phyloP scores from a whole-genome alignment of 2,329 filamentous ascomycete species.

The Didymella exigua region DNA sequence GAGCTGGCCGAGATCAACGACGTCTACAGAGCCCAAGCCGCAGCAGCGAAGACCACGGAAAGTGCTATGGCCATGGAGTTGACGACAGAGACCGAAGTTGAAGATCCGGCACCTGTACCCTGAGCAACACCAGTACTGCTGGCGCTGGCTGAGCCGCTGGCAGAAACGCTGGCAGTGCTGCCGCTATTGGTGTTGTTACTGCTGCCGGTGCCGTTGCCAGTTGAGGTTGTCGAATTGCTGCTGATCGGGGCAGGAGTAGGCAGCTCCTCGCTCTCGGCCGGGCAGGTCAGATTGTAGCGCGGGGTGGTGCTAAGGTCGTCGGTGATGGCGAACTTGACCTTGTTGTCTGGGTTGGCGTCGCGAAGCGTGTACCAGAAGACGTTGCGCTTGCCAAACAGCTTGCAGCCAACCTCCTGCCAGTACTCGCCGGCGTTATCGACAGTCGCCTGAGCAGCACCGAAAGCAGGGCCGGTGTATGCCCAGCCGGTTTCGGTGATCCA shows the following conservation, averaged over 20 bases:
- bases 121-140: conserved; percentile 4
- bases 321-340: conserved; percentile 64
- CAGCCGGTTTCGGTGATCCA: conserved; percentile 50
- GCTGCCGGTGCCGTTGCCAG: conserved; percentile 18
- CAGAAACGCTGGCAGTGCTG: conserved; percentile 1
- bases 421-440: conserved; percentile 40
- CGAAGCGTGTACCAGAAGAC: conserved; percentile 46
- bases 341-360: conserved; percentile 60
- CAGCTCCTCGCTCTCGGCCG: conserved; percentile 25
- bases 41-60: conserved; percentile 34
- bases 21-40: conserved; percentile 32
- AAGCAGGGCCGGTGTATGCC: conserved; percentile 41
- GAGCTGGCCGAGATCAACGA: neutral
- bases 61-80: conserved; percentile 35
- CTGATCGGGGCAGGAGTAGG: conserved; percentile 19
- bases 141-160: conserved; percentile 5
- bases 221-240: conserved; percentile 24
- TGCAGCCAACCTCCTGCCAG: conserved; percentile 45
- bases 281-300: conserved; percentile 61
- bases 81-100: conserved; percentile 23
- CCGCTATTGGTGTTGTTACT: conserved; percentile 14
- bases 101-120: conserved; percentile 16
- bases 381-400: conserved; percentile 41
- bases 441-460: conserved; percentile 36
- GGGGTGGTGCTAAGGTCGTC: conserved; percentile 59